Evolutionary conservation across 192 early-diverging fungal species (phyloP).

Genomic region (Physocladia obscura): DNA sequence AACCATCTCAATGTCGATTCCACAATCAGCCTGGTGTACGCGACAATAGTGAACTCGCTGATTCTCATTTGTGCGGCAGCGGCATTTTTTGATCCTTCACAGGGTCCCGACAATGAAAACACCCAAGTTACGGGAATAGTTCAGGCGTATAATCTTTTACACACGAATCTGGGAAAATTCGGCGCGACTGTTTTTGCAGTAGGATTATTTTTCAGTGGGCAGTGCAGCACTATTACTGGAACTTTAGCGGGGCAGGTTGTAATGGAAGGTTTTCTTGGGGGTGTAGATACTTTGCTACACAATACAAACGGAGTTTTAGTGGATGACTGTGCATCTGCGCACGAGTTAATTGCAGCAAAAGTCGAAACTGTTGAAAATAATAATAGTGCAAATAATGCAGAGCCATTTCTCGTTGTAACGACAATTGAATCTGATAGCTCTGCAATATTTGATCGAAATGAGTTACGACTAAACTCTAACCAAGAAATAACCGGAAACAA

Average conservation of each 20-base stretch:
- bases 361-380: background rate
- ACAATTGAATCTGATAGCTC: background rate
- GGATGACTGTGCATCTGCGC: background rate
- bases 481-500: background rate
- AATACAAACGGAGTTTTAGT: background rate
- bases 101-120: too few species aligned
- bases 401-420: too few species aligned
- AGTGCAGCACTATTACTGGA: conserved; percentile 70
- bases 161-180: conserved; percentile 33
- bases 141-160: conserved; percentile 51
- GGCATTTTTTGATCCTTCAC: conserved; percentile 54
- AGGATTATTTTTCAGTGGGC: conserved; percentile 65
- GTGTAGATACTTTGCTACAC: background rate
- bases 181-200: conserved; percentile 65
- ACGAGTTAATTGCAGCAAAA: too few species aligned
- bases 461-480: background rate
- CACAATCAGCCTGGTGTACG: conserved; percentile 52
- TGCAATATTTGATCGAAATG: too few species aligned
- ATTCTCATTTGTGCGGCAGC: conserved; percentile 71
- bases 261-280: conserved; percentile 66
- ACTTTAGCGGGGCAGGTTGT: conserved; percentile 73
- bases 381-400: background rate
- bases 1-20: conserved; percentile 20
- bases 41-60: conserved; percentile 67
- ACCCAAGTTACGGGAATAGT: conserved; percentile 43